phyloP scores from a whole-genome alignment of 2,329 filamentous ascomycete species.

The Fusarium subtropicale region DNA sequence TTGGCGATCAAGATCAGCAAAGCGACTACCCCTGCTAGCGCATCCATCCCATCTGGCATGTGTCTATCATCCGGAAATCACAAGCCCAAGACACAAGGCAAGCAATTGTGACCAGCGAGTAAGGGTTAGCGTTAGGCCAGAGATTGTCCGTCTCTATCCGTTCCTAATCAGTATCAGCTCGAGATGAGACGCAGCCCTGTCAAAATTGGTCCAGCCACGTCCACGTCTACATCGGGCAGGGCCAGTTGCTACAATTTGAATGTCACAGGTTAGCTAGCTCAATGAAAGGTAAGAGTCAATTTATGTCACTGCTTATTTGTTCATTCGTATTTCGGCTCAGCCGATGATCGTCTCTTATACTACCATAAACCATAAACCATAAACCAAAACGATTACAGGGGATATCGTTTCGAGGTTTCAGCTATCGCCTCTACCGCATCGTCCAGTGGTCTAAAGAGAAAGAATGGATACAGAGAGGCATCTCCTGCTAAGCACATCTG shows the following conservation, averaged over 20 bases:
- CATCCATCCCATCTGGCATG: slow-evolving; percentile 45
- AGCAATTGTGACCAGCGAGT: slow-evolving; percentile 35
- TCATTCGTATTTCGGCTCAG: neutral
- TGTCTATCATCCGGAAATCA: slow-evolving; percentile 45
- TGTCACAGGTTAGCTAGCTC: neutral
- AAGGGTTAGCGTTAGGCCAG: slow-evolving; percentile 40
- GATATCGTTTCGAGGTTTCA: slow-evolving; percentile 25
- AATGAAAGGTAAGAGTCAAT: neutral
- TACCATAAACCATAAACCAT: neutral
- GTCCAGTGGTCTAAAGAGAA: neutral
- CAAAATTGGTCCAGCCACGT: slow-evolving; percentile 5
- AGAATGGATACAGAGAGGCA: neutral
- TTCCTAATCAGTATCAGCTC: neutral
- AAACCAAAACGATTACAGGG: slow-evolving; percentile 12
- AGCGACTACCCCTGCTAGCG: slow-evolving; percentile 42
- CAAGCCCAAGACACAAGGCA: slow-evolving; percentile 43
- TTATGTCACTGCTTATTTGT: slow-evolving; percentile 4
- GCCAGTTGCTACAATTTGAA: slow-evolving; percentile 1
- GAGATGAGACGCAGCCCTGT: slow-evolving; percentile 2
- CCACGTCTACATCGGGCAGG: slow-evolving; percentile 17
- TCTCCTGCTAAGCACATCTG: neutral
- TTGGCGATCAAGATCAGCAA: slow-evolving; percentile 46
- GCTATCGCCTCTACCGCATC: neutral
- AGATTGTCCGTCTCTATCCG: slow-evolving; percentile 10
- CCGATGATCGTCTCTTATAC: slow-evolving; percentile 12